Evolutionary conservation across 129 eudicot species (phyloP), one percentile per base, ranked within the genome.

Genomic region (Pseudognaphalium luteoalbum): DNA sequence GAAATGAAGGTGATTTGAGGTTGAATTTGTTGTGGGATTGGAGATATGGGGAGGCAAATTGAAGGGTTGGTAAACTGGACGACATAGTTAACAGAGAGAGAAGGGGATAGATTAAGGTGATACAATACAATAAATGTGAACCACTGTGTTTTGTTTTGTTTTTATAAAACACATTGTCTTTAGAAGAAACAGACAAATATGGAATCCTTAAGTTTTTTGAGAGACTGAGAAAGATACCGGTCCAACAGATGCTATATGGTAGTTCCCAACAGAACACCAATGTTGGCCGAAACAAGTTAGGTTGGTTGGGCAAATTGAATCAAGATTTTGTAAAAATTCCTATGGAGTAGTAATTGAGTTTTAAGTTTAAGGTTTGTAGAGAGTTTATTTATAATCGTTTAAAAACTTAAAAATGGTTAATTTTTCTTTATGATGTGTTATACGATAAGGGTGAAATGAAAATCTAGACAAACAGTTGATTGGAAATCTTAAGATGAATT

Each of bases 21-120:
- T 67, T 82, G 28, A 82, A 73, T 66, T 73, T 82, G 72, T 57
- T 76, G 70, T 77, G 61, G 75, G 75, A 29, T 72, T 81, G 72
- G 52, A 47, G 81, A 81, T 80, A 74, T 58, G 33, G 22, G 16
- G 84, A 67, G n/a, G 84, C 64, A 74, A 80, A 80, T 80, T 80
- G 84, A 69, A 74, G 84, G 84, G 84, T 44, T n/a, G 84, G 47
- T 68, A 80, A 56, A 74, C 54, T 80, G 66, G 84, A 70, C 58
- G 71, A 63, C 80, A 80, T 80, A 3, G 44, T 47, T 39, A 10
- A 8, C 28, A 54, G 22, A 63, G 66, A 79, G 73, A 72, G 66
- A 44, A 51, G 42, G 16, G 44, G 66, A 37, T 50, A 50, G 15
- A 60, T 29, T 32, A 42, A 39, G 21, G 47, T 20, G 75, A 39